A percentile compares a stretch with the other conserved stretches of the same genome.
Conservation (phyloP, 805 yeast genomes). For the Debaryomyces prosopidis region DNA sequence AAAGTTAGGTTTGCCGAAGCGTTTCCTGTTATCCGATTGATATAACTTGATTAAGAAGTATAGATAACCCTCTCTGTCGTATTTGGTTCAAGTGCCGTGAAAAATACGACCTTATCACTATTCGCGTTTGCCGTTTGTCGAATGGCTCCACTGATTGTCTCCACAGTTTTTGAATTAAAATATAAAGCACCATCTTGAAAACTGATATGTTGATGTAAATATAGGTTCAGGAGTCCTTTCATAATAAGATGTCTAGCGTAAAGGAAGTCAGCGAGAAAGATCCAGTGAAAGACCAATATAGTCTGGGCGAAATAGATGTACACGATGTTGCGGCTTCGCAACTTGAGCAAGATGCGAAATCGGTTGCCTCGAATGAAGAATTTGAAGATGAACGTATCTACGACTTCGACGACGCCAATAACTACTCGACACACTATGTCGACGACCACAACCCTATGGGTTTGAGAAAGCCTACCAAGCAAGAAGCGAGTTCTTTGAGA, state of each 20-base stretch:
- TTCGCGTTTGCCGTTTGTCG: not conserved
- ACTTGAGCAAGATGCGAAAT: not conserved
- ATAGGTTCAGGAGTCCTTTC: not conserved
- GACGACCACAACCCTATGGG: slow-evolving; percentile 40
- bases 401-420: slow-evolving; percentile 21
- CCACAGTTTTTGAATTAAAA: not conserved
- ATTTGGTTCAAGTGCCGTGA: not conserved
- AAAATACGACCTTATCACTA: not conserved
- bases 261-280: slow-evolving; percentile 2
- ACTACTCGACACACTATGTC: slow-evolving; percentile 21
- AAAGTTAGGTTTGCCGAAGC: too few species aligned
- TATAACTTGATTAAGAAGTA: too few species aligned
- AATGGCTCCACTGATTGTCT: not conserved
- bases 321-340: not conserved
- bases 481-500: slow-evolving; percentile 27
- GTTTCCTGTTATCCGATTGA: too few species aligned
- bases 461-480: slow-evolving; percentile 31
- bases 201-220: not conserved
- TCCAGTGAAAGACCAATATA: not conserved
- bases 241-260: not conserved
- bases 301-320: not conserved
- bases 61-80: too few species aligned
- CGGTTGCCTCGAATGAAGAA: slow-evolving; percentile 2
- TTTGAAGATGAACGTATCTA: slow-evolving; percentile 9
- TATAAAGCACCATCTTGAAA: not conserved